A percentile compares a stretch with the other conserved stretches of the same genome.
Conservation (phyloP, 257 asterid genomes). For the Gardenia jasminoides region DNA sequence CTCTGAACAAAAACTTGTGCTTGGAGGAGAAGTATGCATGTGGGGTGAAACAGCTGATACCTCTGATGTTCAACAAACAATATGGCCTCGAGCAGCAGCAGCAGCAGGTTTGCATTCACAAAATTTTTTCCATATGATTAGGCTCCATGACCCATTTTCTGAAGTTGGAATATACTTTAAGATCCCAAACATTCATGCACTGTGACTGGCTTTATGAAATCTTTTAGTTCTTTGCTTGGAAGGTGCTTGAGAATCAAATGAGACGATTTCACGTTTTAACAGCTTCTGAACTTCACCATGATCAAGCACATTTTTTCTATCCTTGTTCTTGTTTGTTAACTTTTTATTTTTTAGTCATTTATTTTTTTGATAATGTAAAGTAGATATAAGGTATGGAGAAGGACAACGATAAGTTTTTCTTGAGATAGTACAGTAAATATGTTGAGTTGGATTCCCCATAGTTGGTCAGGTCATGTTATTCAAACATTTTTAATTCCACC, state of each 20-base stretch:
- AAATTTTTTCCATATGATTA: not conserved
- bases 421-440: not conserved
- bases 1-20: conserved; percentile 65
- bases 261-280: not conserved
- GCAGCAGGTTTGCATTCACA: conserved; percentile 63
- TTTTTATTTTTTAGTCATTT: too few relatives aligned
- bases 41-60: conserved; percentile 92
- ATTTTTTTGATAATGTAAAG: not conserved
- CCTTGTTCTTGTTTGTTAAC: not conserved
- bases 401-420: not conserved
- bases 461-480: not conserved
- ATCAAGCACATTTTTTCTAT: not conserved
- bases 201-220: not conserved
- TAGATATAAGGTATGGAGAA: not conserved
- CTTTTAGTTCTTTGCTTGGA: not conserved
- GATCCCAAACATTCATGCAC: not conserved
- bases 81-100: conserved; percentile 99
- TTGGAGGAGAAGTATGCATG: conserved; percentile 97
- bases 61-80: conserved; percentile 77
- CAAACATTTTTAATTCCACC: not conserved
- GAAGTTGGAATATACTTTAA: not conserved
- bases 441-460: not conserved
- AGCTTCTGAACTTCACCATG: not conserved
- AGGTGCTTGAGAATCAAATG: not conserved
- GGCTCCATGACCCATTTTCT: not conserved